Percentiles rank a stretch among this genome's conserved stretches.
phyloP scores from a whole-genome alignment of 805 yeast genomes.

The Komagataella ulmi region DNA sequence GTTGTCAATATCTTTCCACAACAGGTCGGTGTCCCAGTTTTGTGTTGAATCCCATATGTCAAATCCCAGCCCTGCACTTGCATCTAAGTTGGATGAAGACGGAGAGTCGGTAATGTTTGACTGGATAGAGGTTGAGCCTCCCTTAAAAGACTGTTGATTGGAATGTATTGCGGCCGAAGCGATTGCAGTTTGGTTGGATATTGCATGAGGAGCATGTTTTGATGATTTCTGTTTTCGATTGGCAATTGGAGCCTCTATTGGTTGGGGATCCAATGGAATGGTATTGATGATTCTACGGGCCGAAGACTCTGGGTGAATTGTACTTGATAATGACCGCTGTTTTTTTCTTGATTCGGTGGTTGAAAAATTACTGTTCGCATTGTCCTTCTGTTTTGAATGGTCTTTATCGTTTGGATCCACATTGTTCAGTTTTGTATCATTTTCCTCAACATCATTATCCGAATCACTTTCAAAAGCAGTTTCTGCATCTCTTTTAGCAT shows the following conservation, averaged over 20 bases:
- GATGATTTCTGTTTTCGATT: neutral
- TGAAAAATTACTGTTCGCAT: slow-evolving; percentile 16
- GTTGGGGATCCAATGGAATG: slow-evolving; percentile 75
- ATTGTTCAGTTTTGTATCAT: slow-evolving; percentile 2
- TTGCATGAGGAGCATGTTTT: neutral
- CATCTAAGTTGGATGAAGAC: neutral
- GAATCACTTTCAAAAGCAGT: slow-evolving; percentile 5
- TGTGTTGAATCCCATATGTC: slow-evolving; percentile 24
- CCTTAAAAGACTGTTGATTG: slow-evolving; percentile 1
- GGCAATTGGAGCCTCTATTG: slow-evolving; percentile 28
- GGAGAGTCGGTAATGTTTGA: neutral
- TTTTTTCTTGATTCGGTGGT: slow-evolving; percentile 21
- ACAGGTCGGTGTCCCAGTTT: slow-evolving; percentile 33
- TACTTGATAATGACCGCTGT: slow-evolving; percentile 37
- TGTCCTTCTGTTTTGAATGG: slow-evolving; percentile 3
- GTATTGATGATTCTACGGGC: slow-evolving; percentile 68
- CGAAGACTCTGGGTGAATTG: slow-evolving; percentile 51
- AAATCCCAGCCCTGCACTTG: slow-evolving; percentile 4
- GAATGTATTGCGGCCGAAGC: slow-evolving; percentile 4
- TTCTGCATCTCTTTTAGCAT: neutral
- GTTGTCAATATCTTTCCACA: slow-evolving; percentile 76
- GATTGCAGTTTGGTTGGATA: slow-evolving; percentile 1
- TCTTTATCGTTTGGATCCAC: no score
- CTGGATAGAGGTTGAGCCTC: neutral
- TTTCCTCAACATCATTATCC: slow-evolving; percentile 11